These are phyloP conservation scores for Clonostachys chloroleuca DNA, from an alignment of 2,329 filamentous ascomycete genomes.

Conservation along the genomic window DNA sequence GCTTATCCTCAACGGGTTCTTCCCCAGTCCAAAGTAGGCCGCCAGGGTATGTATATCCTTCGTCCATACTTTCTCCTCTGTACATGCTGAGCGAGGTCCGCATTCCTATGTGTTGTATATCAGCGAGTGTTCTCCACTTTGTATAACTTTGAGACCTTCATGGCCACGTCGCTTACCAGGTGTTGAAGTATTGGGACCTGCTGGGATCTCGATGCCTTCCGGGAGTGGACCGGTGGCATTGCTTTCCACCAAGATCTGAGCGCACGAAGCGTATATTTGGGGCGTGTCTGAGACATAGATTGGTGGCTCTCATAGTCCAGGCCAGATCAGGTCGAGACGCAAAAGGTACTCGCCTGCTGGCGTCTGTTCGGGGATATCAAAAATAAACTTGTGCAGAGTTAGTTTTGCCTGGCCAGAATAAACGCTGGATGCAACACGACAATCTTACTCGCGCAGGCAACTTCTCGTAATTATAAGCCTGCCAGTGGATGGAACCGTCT, in stretches of 20 bases:
- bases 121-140: not conserved
- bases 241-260: constrained; percentile 1
- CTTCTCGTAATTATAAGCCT: not conserved
- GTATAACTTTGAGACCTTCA: not conserved
- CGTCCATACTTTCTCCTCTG: not conserved
- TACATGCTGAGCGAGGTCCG: constrained; percentile 1
- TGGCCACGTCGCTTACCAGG: not conserved
- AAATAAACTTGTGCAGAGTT: constrained; percentile 4
- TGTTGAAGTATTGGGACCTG: not conserved
- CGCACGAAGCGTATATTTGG: constrained; percentile 2
- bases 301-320: not conserved
- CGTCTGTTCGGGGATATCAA: constrained; percentile 9
- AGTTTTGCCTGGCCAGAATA: not conserved
- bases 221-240: not conserved
- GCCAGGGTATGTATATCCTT: constrained; percentile 1
- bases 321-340: constrained; percentile 2
- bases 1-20: not conserved
- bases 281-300: not conserved
- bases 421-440: not conserved
- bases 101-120: not conserved
- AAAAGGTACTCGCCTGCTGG: constrained; percentile 9
- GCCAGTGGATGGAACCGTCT: constrained; percentile 1
- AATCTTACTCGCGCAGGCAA: not conserved
- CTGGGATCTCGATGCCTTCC: constrained; percentile 1
- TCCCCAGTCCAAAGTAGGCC: constrained; percentile 1